These are phyloP conservation scores for Zymoseptoria pseudotritici DNA, from an alignment of 2,329 filamentous ascomycete genomes.

Conservation along the genomic window DNA sequence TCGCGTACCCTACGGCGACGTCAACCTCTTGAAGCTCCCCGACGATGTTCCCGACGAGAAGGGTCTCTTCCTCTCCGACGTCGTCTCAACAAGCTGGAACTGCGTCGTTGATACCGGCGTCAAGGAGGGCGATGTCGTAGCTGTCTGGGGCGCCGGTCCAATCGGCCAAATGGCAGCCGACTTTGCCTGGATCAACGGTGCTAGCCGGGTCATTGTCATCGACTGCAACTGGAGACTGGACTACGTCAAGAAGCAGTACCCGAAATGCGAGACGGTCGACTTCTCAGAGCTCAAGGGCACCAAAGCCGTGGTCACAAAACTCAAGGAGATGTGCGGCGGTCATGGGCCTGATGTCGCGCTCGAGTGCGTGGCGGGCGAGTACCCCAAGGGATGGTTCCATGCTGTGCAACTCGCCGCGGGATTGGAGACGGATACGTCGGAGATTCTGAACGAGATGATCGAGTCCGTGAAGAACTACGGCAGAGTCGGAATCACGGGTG, in stretches of 20 bases:
- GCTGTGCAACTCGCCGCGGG: conserved; percentile 55
- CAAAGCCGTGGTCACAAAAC: conserved; percentile 59
- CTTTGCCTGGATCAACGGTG: conserved; percentile 63
- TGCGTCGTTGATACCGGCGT: conserved; percentile 76
- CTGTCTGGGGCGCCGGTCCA: conserved; percentile 80
- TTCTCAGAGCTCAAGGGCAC: conserved; percentile 54
- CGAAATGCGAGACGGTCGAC: conserved; percentile 61
- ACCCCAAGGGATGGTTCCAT: conserved; percentile 55
- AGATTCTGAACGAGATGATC: conserved; percentile 74
- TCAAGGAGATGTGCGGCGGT: conserved; percentile 67
- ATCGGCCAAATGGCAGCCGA: conserved; percentile 73
- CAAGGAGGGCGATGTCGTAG: conserved; percentile 68
- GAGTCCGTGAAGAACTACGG: conserved; percentile 65
- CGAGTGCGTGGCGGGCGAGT: conserved; percentile 60
- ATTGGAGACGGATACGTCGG: conserved; percentile 76
- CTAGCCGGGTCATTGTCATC: conserved; percentile 68
- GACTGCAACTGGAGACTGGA: conserved; percentile 67
- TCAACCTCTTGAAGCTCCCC: conserved; percentile 73
- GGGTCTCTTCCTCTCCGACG: conserved; percentile 72
- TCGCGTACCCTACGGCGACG: conserved; percentile 69
- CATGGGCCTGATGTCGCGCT: conserved; percentile 65
- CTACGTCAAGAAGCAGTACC: conserved; percentile 58
- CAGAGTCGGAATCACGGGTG: conserved; percentile 68
- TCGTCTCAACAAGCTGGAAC: conserved; percentile 72
- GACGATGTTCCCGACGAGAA: conserved; percentile 78